Conservation (phyloP, 345 rosid genomes). For the Euphorbia lathyris region DNA sequence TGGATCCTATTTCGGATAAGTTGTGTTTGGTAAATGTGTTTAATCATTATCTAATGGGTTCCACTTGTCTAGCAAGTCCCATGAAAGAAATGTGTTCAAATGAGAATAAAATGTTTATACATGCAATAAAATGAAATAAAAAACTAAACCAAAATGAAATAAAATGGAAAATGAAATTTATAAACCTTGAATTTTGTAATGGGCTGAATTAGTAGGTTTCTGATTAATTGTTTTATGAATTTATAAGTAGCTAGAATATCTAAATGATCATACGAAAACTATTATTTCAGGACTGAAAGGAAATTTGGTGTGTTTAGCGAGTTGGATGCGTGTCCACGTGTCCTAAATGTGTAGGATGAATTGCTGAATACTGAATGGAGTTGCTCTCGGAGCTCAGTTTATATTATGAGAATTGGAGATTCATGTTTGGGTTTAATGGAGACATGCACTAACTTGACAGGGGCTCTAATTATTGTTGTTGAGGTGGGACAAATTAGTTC, state of each 20-base stretch:
- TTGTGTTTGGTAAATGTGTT: too few species aligned
- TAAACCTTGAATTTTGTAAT: background rate
- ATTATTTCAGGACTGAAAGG: conserved; percentile 64
- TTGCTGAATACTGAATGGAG: conserved; percentile 88
- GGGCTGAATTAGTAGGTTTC: background rate
- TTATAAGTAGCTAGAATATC: background rate
- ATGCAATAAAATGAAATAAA: too few species aligned
- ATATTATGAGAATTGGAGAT: conserved; percentile 99
- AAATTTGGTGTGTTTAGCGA: conserved; percentile 88
- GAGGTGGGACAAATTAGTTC: conserved; percentile 49
- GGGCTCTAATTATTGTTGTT: conserved; percentile 86
- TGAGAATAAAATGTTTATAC: too few species aligned
- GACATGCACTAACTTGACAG: conserved; percentile 90
- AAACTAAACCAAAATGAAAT: too few species aligned
- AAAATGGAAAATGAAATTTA: background rate
- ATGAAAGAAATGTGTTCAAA: too few species aligned
- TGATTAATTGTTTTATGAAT: background rate
- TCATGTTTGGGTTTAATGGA: conserved; percentile 92
- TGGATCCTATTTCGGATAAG: too few species aligned
- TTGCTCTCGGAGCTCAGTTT: conserved; percentile 96
- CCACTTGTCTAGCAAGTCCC: too few species aligned
- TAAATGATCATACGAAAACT: background rate
- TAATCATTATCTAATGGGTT: too few species aligned
- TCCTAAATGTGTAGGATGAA: conserved; percentile 78
- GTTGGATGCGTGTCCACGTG: conserved; percentile 90